Conservation (phyloP, 495 filamentous ascomycete species). For the Aspergillus haitiensis region DNA sequence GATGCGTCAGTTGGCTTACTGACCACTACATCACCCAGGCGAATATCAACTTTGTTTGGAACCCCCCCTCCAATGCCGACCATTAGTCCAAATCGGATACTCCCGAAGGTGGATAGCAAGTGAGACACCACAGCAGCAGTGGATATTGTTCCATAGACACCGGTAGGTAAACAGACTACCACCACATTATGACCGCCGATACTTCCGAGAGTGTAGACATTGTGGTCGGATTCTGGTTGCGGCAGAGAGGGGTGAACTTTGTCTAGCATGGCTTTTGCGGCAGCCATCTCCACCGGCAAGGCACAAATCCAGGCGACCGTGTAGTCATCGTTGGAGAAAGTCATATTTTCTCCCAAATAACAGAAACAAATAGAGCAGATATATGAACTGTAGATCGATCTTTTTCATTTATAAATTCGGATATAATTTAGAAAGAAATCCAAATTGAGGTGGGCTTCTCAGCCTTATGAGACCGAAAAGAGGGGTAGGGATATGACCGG, state of each 20-base stretch:
- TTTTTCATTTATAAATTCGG: neutral
- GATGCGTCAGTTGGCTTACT: too few relatives aligned
- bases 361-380: neutral
- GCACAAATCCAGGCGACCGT: conserved; percentile 13
- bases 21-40: neutral
- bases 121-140: neutral
- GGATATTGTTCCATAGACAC: conserved; percentile 5
- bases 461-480: neutral
- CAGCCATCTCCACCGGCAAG: conserved; percentile 4
- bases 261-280: conserved; percentile 9
- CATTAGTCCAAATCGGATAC: neutral
- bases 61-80: neutral
- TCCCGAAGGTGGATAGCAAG: neutral
- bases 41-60: neutral
- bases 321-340: neutral
- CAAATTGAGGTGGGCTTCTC: neutral
- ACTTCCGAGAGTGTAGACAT: neutral
- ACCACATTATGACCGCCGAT: conserved; percentile 5
- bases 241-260: neutral
- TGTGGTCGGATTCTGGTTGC: conserved; percentile 2
- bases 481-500: neutral
- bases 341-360: neutral
- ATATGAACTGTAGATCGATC: neutral
- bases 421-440: neutral
- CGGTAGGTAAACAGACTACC: neutral